Evolutionary conservation across 2,329 filamentous ascomycete species (phyloP), one percentile per base, ranked within the genome.

Genomic region (Trichoderma afroharzianum): DNA sequence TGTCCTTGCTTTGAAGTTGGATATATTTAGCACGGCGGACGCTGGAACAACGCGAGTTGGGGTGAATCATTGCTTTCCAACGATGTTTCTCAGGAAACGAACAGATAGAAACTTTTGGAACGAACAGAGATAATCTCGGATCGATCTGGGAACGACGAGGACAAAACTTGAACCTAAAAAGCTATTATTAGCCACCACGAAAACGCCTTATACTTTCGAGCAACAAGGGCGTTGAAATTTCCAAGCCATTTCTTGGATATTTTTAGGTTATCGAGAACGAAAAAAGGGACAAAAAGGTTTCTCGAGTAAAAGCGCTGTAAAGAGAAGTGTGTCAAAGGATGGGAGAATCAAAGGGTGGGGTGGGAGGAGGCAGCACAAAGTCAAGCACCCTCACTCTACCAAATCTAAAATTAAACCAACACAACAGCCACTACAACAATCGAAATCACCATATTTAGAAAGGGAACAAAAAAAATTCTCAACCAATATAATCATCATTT

Each of bases 401-500:
- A 50, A 50, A 21, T 12, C n/a, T 1, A 50, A 11, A 21, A 21
- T 50, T 12, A 0, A 58, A n/a, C 5, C 28, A n/a, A 4, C 15
- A 32, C 3, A 32, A 32, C 2, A 18, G 3, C 55, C 5, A 32
- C 6, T 58, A 8, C 15, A 32, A 30, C 15, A n/a, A 18, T n/a
- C 18, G n/a, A 39, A n/a, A 43, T 43, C 15, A 43, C 39, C 7
- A 9, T 12, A 0, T 11, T 1, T 32, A 12, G 0, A 9, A 30
- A 6, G 3, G 12, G 7, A 36, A 15, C 21, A 4, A 24, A 11
- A 14, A 39, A n/a, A 62, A 12, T 6, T 28, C 14, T 28, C 18
- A 59, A 28, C 9, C 53, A 59, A 47, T 30, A 43, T 47, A 47
- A 66, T 69, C 66, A 36, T 69, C 66, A 62, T 61, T 33, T 47